These are phyloP conservation scores for Heritiera littoralis DNA, from an alignment of 345 rosid species.

Conservation along the genomic window DNA sequence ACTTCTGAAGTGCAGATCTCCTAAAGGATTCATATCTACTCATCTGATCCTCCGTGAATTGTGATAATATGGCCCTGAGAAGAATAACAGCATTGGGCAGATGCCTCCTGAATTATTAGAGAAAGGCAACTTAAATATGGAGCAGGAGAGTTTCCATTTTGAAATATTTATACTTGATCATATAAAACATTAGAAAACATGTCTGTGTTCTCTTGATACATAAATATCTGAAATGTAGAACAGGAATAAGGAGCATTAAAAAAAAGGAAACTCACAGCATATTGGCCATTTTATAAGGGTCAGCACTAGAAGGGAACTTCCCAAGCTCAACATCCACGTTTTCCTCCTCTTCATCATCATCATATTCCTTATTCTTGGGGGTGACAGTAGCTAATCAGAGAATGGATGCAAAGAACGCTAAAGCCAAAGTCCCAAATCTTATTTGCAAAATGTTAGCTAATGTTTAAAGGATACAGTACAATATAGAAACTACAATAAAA, in stretches of 20 bases:
- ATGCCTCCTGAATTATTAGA: background rate
- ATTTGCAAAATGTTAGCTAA: too few relatives aligned
- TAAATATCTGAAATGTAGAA: background rate
- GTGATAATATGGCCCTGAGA: slow-evolving; percentile 70
- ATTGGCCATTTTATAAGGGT: slow-evolving; percentile 80
- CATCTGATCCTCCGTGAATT: slow-evolving; percentile 83
- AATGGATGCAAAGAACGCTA: too few relatives aligned
- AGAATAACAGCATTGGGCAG: slow-evolving; percentile 14
- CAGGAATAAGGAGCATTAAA: background rate
- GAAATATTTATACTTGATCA: background rate
- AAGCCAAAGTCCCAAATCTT: too few relatives aligned
- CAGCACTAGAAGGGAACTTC: slow-evolving; percentile 69
- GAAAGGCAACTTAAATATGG: background rate
- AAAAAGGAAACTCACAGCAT: slow-evolving; percentile 65
- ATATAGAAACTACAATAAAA: too few relatives aligned
- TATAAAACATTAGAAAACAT: background rate
- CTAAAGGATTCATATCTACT: slow-evolving; percentile 89
- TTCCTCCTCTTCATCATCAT: slow-evolving; percentile 89
- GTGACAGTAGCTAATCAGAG: background rate
- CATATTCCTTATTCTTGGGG: slow-evolving; percentile 57
- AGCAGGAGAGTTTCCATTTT: background rate
- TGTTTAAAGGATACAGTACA: too few relatives aligned
- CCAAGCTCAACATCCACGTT: slow-evolving; percentile 83
- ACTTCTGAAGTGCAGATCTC: slow-evolving; percentile 92
- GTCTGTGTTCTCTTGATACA: background rate